Evolutionary conservation across 2,329 filamentous ascomycete species (phyloP), one percentile per base, ranked within the genome.

Genomic region (Penicillium sp.): DNA sequence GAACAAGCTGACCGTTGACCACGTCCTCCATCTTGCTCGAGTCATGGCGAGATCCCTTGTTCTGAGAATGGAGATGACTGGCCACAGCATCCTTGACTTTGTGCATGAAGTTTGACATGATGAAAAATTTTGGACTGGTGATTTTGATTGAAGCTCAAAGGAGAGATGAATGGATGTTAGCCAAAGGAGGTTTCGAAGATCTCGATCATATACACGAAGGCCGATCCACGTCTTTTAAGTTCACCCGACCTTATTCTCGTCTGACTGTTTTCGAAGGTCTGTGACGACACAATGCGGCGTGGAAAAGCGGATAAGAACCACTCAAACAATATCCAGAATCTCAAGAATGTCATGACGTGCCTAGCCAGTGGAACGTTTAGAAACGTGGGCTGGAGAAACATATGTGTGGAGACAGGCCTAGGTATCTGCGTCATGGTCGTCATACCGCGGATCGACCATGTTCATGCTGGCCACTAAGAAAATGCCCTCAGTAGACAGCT

Each of bases 11-110:
- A 67, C 65, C 58, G 47, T 63, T 53, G 49, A 49, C 39, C 35
- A 31, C 54, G 17, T 59, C 53, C 14, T 57, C 42, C 31, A 35
- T 48, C 25, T 77, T 76, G 17, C 75, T 75, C 6, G 60, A 57
- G 8, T 65, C 63, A 57, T 78, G 75, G 35, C 75, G 77, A 15
- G 62, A 62, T 15, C 54, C 59, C 47, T 71, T 63, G 15, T 61
- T 62, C 17, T 64, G 61, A 25, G 61, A 56, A 20, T 69, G 60
- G 57, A 73, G 65, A 64, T 74, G 67, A 34, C 75, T 68, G 28
- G 67, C 69, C 54, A 83, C 60, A 63, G 70, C 78, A 42, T 82
- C 76, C 70, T 82, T 83, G 55, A 81, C 75, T 61, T 82, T 83
- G 69, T 82, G 74, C 57, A 81, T 67, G 55, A 81, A 68, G 53